phyloP scores from a whole-genome alignment of 805 yeast species.

The Komagataella mondaviorum region DNA sequence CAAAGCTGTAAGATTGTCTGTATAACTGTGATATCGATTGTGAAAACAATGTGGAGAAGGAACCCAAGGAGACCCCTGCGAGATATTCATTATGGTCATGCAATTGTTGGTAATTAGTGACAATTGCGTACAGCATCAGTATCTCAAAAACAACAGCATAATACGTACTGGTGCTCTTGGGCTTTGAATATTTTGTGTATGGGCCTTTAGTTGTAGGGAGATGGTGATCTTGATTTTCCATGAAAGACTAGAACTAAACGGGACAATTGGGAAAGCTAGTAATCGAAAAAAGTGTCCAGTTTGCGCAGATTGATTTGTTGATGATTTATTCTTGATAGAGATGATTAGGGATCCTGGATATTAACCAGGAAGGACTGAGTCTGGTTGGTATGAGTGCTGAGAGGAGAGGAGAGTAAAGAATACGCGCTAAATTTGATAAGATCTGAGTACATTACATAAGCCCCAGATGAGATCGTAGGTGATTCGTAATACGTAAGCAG shows the following conservation, averaged over 20 bases:
- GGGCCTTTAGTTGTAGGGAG: not conserved
- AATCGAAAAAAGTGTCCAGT: not conserved
- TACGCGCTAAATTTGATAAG: not conserved
- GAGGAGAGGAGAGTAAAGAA: not conserved
- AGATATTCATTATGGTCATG: slow-evolving; percentile 12
- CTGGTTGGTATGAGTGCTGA: not conserved
- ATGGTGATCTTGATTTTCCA: not conserved
- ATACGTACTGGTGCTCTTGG: not conserved
- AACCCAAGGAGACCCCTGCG: slow-evolving; percentile 14
- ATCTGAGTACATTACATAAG: not conserved
- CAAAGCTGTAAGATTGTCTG: slow-evolving; percentile 9
- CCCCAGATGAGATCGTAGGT: too few relatives aligned
- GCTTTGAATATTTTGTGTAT: not conserved
- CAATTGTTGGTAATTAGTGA: slow-evolving; percentile 12
- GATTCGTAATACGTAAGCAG: too few relatives aligned
- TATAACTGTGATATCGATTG: slow-evolving; percentile 16
- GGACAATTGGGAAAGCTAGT: not conserved
- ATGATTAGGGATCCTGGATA: not conserved
- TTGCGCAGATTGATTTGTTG: not conserved
- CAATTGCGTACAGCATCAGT: slow-evolving; percentile 11
- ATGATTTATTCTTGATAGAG: not conserved
- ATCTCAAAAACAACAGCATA: slow-evolving; percentile 12
- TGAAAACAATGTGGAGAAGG: slow-evolving; percentile 15
- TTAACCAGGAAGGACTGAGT: not conserved
- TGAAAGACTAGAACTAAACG: not conserved